Evolutionary conservation across 257 asterid genomes (phyloP).

Genomic region (Linaria vulgaris): DNA sequence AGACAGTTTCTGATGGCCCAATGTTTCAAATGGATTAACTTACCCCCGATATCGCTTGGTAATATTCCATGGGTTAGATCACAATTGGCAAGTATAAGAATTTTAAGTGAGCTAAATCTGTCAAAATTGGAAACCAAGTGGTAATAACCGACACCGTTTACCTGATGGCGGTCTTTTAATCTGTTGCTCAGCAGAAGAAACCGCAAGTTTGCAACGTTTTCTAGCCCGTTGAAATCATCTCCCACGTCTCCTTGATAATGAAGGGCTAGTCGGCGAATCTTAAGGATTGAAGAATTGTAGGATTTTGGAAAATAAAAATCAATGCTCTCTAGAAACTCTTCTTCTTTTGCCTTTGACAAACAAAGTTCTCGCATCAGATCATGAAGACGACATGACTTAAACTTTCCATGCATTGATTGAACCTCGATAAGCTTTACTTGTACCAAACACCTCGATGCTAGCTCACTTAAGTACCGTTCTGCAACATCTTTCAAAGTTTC

Average conservation of each 20-base stretch:
- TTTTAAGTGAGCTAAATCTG: not conserved
- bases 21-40: conserved; percentile 14
- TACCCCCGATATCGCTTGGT: not conserved
- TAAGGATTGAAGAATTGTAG: not conserved
- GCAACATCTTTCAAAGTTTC: conserved; percentile 21
- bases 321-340: not conserved
- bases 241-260: conserved; percentile 1
- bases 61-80: not conserved
- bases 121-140: not conserved
- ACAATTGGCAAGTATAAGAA: not conserved
- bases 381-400: conserved; percentile 14
- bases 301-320: not conserved
- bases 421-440: not conserved
- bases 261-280: not conserved
- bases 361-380: conserved; percentile 24
- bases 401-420: not conserved
- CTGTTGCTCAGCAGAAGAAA: not conserved
- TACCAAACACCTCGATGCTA: conserved; percentile 23
- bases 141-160: not conserved
- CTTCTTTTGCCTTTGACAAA: conserved; percentile 19
- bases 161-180: too few relatives aligned
- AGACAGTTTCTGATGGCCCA: not conserved
- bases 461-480: conserved; percentile 18
- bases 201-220: not conserved
- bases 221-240: not conserved